Conservation (phyloP, 768 basidiomycete species). For the Naganishia randhawae region DNA sequence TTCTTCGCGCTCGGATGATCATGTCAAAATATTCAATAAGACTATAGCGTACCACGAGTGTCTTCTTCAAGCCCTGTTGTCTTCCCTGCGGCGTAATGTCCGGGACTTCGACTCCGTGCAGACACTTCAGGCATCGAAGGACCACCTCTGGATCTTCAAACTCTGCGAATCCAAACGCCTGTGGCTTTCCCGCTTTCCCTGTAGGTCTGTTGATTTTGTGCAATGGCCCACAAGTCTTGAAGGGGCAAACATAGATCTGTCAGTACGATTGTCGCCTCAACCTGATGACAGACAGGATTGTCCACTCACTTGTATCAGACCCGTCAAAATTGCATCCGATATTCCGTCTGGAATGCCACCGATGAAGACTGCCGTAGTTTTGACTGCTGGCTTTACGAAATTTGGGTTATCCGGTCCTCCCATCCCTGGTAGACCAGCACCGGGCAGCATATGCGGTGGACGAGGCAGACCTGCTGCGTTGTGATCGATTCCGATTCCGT, state of each 20-base stretch:
- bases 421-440: background rate
- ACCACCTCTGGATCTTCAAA: slow-evolving; percentile 91
- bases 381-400: slow-evolving; percentile 50
- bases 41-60: slow-evolving; percentile 63
- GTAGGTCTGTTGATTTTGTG: slow-evolving; percentile 88
- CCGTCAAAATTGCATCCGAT: slow-evolving; percentile 73
- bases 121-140: slow-evolving; percentile 65
- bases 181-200: slow-evolving; percentile 86
- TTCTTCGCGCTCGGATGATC: background rate
- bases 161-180: slow-evolving; percentile 95
- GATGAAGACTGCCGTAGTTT: slow-evolving; percentile 76
- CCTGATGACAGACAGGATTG: slow-evolving; percentile 8
- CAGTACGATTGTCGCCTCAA: slow-evolving; percentile 2
- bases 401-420: slow-evolving; percentile 34
- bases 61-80: slow-evolving; percentile 60
- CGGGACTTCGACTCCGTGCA: slow-evolving; percentile 64
- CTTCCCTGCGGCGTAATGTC: slow-evolving; percentile 53
- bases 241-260: background rate
- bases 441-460: slow-evolving; percentile 29
- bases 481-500: slow-evolving; percentile 12
- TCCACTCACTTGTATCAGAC: slow-evolving; percentile 67
- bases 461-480: slow-evolving; percentile 33
- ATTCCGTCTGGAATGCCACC: slow-evolving; percentile 93
- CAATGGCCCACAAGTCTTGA: slow-evolving; percentile 81
- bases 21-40: background rate